A percentile compares a stretch with the other conserved stretches of the same genome.
Evolutionary conservation across 257 asterid genomes (phyloP).

Genomic region (Ligustrum vulgare): DNA sequence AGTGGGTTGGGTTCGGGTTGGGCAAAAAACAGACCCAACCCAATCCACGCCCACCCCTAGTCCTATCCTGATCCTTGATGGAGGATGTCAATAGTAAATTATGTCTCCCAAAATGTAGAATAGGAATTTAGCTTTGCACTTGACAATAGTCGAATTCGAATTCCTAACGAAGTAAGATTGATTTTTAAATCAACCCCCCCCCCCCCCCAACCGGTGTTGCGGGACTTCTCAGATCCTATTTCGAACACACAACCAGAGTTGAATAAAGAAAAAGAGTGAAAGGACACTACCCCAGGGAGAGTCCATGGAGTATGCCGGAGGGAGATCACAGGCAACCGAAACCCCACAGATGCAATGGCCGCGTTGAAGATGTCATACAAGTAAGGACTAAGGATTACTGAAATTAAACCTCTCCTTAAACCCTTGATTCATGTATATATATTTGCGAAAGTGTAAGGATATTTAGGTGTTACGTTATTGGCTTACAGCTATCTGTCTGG

Average conservation of each 20-base stretch:
- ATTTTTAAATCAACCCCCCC: no score
- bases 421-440: conserved; percentile 10
- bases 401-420: conserved; percentile 5
- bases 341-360: conserved; percentile 94
- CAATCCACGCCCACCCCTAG: no score
- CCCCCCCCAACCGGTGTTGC: no score
- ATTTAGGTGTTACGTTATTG: background rate
- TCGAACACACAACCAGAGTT: background rate
- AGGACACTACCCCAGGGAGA: conserved; percentile 92
- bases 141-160: no score
- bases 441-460: background rate
- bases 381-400: conserved; percentile 36
- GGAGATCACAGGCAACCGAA: conserved; percentile 66
- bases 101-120: no score
- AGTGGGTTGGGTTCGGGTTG: no score
- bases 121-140: no score
- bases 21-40: no score
- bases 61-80: no score
- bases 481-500: background rate
- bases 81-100: no score
- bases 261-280: conserved; percentile 62
- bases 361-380: conserved; percentile 89
- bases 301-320: conserved; percentile 87
- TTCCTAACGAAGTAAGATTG: no score
- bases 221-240: conserved; percentile 15